phyloP scores from a whole-genome alignment of 139 green algal genomes.

The Chlorella sp. region DNA sequence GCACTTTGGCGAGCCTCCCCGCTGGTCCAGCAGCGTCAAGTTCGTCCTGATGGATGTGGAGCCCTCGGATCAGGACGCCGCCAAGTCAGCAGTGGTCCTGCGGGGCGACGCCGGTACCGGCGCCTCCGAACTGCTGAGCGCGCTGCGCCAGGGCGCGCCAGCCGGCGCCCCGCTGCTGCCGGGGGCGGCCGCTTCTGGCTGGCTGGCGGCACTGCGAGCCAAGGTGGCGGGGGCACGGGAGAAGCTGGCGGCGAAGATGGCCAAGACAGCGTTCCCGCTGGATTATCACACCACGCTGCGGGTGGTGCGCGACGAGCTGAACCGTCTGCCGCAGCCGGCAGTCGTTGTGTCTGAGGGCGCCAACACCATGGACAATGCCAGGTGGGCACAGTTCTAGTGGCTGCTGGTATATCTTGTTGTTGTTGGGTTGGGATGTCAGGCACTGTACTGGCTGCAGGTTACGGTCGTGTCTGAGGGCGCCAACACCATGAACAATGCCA shows the following conservation, averaged over 20 bases:
- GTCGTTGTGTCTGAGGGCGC: slow-evolving; percentile 78
- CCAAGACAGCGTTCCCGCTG: slow-evolving; percentile 49
- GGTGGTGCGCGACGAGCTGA: slow-evolving; percentile 62
- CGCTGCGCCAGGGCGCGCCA: slow-evolving; percentile 17
- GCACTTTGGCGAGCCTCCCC: slow-evolving; percentile 81
- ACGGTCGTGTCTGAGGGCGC: slow-evolving; percentile 79
- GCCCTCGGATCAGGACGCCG: slow-evolving; percentile 50
- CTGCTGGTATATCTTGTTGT: no score
- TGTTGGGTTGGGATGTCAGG: no score
- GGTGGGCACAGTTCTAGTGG: slow-evolving; percentile 37
- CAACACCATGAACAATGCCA: slow-evolving; percentile 89
- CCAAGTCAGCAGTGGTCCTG: slow-evolving; percentile 53
- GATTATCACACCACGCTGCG: slow-evolving; percentile 71
- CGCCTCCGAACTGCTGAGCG: slow-evolving; percentile 51
- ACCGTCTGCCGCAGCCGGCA: slow-evolving; percentile 42
- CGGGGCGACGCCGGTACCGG: slow-evolving; percentile 58
- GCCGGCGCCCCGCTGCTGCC: background rate
- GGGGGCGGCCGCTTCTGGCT: background rate
- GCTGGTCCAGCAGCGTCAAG: slow-evolving; percentile 64
- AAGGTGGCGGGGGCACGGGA: slow-evolving; percentile 43
- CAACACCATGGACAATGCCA: slow-evolving; percentile 89
- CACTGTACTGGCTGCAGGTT: no score
- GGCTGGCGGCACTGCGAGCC: slow-evolving; percentile 6
- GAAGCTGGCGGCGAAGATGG: slow-evolving; percentile 50
- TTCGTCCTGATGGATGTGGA: slow-evolving; percentile 79